Evolutionary conservation across 495 filamentous ascomycete genomes (phyloP).

Genomic region (Podospora fimiseda): DNA sequence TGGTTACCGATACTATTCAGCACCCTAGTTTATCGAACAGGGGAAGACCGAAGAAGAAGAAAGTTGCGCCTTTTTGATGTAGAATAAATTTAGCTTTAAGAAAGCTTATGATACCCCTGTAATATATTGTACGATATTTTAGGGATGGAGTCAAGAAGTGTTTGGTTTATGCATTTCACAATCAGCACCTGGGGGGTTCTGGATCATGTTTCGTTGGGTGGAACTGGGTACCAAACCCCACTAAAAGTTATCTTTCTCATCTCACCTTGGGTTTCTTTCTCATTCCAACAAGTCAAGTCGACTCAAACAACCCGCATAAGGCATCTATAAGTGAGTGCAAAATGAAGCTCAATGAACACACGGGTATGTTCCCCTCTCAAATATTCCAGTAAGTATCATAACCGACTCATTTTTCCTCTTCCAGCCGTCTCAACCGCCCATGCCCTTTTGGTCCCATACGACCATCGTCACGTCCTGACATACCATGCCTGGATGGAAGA

Average conservation of each 20-base stretch:
- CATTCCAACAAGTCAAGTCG: neutral
- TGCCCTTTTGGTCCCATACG: constrained; percentile 77
- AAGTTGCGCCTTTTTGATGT: no score
- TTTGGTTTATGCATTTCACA: no score
- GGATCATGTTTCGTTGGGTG: neutral
- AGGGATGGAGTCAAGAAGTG: no score
- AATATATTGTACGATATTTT: neutral
- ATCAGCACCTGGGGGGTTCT: no score
- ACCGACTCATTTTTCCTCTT: no score
- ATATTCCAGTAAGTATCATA: no score
- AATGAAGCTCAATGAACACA: constrained; percentile 39
- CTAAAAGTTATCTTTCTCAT: neutral
- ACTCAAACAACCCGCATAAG: neutral
- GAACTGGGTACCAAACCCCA: no score
- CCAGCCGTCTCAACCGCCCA: constrained; percentile 63
- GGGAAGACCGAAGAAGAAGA: neutral
- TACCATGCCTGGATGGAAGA: constrained; percentile 94
- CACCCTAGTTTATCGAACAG: neutral
- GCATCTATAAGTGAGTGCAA: no score
- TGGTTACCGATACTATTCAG: constrained; percentile 18
- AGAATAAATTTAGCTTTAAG: no score
- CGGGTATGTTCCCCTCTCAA: constrained; percentile 27
- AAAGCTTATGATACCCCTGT: no score
- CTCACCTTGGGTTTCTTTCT: neutral
- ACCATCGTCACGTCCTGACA: constrained; percentile 65